A percentile compares a stretch with the other conserved stretches of the same genome.
phyloP scores from a whole-genome alignment of 2,329 filamentous ascomycete species.

The Coniochaeta hoffmannii region DNA sequence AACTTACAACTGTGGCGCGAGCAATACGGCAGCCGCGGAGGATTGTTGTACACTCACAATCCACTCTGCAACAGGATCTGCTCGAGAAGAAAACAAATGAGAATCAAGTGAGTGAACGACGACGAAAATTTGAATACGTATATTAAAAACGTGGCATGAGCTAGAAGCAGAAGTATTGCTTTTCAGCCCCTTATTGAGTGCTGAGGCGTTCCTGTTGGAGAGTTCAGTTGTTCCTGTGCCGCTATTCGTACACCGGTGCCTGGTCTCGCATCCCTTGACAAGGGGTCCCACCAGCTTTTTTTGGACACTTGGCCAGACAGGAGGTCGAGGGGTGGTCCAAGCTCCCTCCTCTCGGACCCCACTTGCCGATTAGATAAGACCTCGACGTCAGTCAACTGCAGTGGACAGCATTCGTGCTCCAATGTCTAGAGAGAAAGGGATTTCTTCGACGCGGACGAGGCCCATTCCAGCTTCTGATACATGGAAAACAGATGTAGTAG shows the following conservation, averaged over 20 bases:
- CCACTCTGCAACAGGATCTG: background rate
- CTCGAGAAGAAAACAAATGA: background rate
- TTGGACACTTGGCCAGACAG: slow-evolving; percentile 3
- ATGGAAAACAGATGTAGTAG: no score
- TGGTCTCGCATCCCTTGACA: slow-evolving; percentile 4
- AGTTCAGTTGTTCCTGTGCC: background rate
- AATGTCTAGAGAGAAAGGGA: no score
- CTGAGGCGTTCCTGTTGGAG: background rate
- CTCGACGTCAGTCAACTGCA: background rate
- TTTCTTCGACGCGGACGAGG: no score
- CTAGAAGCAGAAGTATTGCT: background rate
- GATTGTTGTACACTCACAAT: background rate
- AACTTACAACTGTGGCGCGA: background rate
- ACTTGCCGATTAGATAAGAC: slow-evolving; percentile 1
- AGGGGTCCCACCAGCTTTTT: slow-evolving; percentile 1
- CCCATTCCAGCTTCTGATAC: no score
- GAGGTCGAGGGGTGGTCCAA: background rate
- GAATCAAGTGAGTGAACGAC: background rate
- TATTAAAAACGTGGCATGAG: slow-evolving; percentile 3
- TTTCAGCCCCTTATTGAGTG: slow-evolving; percentile 3
- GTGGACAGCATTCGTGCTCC: no score
- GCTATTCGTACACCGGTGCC: no score
- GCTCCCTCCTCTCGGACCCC: background rate
- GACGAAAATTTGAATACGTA: background rate
- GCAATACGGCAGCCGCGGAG: background rate